Conservation (phyloP, 2,329 filamentous ascomycete genomes). For the Fonsecaea multimorphosa region DNA sequence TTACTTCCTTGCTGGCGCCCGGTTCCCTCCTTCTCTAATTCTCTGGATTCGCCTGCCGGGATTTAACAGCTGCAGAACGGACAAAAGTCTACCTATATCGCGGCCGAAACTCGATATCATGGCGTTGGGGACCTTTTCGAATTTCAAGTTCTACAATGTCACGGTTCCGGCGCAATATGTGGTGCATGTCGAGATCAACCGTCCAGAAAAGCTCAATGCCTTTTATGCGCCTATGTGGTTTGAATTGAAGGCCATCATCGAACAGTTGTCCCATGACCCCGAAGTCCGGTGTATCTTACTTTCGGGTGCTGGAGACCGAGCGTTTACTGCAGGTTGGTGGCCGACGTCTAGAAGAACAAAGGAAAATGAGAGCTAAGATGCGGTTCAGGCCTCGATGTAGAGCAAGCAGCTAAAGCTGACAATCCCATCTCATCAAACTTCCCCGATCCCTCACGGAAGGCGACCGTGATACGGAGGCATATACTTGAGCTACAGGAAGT, state of each 20-base stretch:
- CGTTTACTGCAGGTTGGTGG: constrained; percentile 67
- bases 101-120: constrained; percentile 9
- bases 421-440: constrained; percentile 48
- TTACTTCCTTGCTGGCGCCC: not conserved
- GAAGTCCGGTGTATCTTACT: constrained; percentile 78
- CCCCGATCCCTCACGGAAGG: constrained; percentile 68
- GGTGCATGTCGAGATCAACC: constrained; percentile 91
- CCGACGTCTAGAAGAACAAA: not conserved
- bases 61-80: not conserved
- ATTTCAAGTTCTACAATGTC: constrained; percentile 71
- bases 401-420: constrained; percentile 65
- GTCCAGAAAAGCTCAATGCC: constrained; percentile 84
- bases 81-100: not conserved
- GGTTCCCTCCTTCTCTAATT: not conserved
- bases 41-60: not conserved
- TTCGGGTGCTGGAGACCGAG: constrained; percentile 78
- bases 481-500: constrained; percentile 81
- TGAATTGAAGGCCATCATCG: constrained; percentile 76
- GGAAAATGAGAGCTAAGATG: not conserved
- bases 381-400: constrained; percentile 75
- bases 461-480: constrained; percentile 67
- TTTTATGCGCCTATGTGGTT: constrained; percentile 86
- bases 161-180: constrained; percentile 74
- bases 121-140: constrained; percentile 19
- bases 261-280: constrained; percentile 71